A percentile compares a stretch with the other conserved stretches of the same genome.
Evolutionary conservation across 768 basidiomycete species (phyloP).

Genomic region (Mrakia frigida): DNA sequence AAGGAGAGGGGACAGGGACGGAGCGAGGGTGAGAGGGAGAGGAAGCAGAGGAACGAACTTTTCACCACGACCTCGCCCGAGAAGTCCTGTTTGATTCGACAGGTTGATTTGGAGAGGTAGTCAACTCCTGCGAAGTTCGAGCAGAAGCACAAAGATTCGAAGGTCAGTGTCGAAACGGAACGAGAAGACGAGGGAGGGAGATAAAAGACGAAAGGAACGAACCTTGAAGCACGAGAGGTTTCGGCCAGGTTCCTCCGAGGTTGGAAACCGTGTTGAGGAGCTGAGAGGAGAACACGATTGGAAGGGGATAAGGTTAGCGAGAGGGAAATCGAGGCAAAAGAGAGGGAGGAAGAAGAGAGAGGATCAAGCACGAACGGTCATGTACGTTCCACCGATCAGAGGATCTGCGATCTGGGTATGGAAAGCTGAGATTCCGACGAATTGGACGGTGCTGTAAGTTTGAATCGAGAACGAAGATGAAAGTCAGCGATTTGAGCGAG

Average conservation of each 20-base stretch:
- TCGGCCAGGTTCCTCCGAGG: slow-evolving; percentile 95
- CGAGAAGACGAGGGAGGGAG: no score
- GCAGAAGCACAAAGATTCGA: not conserved
- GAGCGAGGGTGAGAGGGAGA: not conserved
- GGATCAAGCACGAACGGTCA: slow-evolving; percentile 71
- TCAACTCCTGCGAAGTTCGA: slow-evolving; percentile 62
- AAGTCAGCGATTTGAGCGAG: slow-evolving; percentile 43
- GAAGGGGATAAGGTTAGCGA: not conserved
- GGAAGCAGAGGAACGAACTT: slow-evolving; percentile 34
- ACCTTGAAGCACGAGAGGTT: slow-evolving; percentile 90
- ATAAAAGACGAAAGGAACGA: slow-evolving; percentile 11
- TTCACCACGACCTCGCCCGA: slow-evolving; percentile 38
- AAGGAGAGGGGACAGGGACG: not conserved
- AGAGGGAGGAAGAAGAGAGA: not conserved
- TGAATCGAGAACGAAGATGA: not conserved
- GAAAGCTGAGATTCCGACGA: slow-evolving; percentile 98
- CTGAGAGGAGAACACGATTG: slow-evolving; percentile 49
- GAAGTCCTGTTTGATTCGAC: slow-evolving; percentile 56
- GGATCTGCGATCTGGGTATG: slow-evolving; percentile 95
- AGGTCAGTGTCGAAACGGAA: not conserved
- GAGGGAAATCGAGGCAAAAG: not conserved
- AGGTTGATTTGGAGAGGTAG: slow-evolving; percentile 75
- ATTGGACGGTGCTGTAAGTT: slow-evolving; percentile 76
- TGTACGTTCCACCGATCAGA: slow-evolving; percentile 95
- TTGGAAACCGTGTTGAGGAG: slow-evolving; percentile 92